Evolutionary conservation across 2,329 filamentous ascomycete species (phyloP).

Genomic region (Sporothrix phasma): DNA sequence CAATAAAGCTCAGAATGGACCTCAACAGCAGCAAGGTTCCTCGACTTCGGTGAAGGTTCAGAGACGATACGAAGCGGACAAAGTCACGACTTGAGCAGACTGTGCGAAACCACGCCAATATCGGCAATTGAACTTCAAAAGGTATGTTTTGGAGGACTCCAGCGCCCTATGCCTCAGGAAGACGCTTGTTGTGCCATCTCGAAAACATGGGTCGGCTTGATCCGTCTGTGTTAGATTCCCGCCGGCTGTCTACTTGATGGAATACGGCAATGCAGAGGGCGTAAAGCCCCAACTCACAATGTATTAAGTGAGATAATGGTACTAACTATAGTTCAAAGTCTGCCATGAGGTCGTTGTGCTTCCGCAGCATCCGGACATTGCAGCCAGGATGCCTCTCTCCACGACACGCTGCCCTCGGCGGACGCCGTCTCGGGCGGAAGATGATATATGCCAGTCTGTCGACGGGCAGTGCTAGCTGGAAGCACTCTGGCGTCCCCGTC

Average conservation of each 20-base stretch:
- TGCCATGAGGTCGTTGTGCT: conserved; percentile 3
- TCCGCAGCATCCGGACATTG: conserved; percentile 5
- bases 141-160: no score
- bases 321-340: background rate
- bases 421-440: background rate
- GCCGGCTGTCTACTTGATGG: background rate
- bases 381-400: background rate
- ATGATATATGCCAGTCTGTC: background rate
- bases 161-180: no score
- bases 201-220: no score
- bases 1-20: no score
- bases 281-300: background rate
- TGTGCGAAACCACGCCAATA: background rate
- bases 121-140: background rate
- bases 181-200: no score
- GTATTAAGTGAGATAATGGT: background rate
- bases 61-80: background rate
- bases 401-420: background rate
- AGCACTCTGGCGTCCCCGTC: background rate
- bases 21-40: no score
- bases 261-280: background rate
- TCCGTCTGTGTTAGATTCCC: no score
- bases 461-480: background rate
- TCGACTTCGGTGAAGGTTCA: background rate
- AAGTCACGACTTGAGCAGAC: background rate